Base-by-base conservation (phyloP, 2,329 filamentous ascomycete genomes). In the Metarhizium anisopliae region DNA sequence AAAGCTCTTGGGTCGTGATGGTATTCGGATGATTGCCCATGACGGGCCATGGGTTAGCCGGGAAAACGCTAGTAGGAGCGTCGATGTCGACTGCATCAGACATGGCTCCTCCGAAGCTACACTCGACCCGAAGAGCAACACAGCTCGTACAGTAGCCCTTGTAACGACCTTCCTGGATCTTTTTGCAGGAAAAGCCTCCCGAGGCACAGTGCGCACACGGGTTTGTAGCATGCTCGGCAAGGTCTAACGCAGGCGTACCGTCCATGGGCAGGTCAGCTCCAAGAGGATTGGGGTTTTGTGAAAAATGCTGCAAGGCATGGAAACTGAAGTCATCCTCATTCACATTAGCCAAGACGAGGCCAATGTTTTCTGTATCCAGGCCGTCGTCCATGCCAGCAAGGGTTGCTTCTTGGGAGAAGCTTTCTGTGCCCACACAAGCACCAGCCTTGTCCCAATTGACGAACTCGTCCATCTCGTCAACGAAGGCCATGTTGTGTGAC, bases 81-180 rank as follows among this genome's bases (percentile, higher is more conserved):
- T 62, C 68, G 3, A 70, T 63, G 50, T 70, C 67, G 47, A 72
- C 61, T 53, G 66, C 68, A 58, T 68, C 67, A 20, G 66, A 59
- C 45, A 67, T 65, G 40, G 67, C 63, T 32, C 67, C 60, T 25
- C 74, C 79, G 59, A 84, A 79, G 68, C 81, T 85, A 68, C 82
- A 85, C 42, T 77, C 74, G 60, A 77, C 72, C n/a, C 75, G 73
- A 38, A 85, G 70, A 14, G 82, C 82, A 50, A 85, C 80, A 62
- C 83, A 85, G 62, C 77, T 82, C 35, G 82, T 85, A 63, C 82
- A 85, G 60, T 80, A 83, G 57, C 80, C 80, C 67, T 76, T 80
- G 64, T 80, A 78, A 62, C 74, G 72, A 77, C 81, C 82, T 67
- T 85, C 82, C 38, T 75, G 68, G 57, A 85, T 81, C 38, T 73